Evolutionary conservation across 371 early-diverging fungal genomes (phyloP), one percentile per base, ranked within the genome.

Genomic region (Syncephalastrum racemosum): DNA sequence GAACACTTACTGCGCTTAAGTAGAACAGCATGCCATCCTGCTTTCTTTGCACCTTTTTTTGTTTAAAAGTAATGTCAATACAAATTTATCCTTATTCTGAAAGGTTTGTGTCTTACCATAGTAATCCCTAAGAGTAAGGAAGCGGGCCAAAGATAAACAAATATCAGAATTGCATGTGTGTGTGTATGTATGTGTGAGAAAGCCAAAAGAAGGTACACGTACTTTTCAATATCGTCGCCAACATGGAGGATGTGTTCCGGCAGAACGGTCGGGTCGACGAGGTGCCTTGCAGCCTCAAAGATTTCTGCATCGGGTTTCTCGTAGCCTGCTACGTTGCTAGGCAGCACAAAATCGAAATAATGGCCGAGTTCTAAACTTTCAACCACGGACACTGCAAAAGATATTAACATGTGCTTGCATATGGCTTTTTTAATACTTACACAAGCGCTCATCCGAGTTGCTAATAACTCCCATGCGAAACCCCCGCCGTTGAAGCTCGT

Each of bases 361-460:
- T 54, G 46, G n/a, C 58, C 56, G 27, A 79, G 52, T 25, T 70
- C 54, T 16, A 79, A 53, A 45, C 63, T 75, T 41, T 73, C 59
- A 19, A 79, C 53, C 1, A 76, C 70, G 15, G 64, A 46, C n/a
- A 65, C 75, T 75, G 41, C 16, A 46, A 14, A 23, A 42, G 50
- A n/a, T 10, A 25, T 23, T 4, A 27, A 19, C 25, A 27, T 20
- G 23, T 22, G 16, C 14, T 10, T 36, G 27, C 16, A 23, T 15
- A 16, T 27, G 39, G 50, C 6, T 20, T 43, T 36, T 56, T 18
- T 24, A 24, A 31, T 7, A 52, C 62, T 64, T 66, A 75, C 79
- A 63, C 15, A 79, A 51, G 50, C 79, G 62, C 44, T 79, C 79
- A 27, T 79, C 79, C 4, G 73, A 71, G 36, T 79, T 79, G 60